Evolutionary conservation across 2,329 filamentous ascomycete genomes (phyloP).

Genomic region (Metarhizium brunneum): DNA sequence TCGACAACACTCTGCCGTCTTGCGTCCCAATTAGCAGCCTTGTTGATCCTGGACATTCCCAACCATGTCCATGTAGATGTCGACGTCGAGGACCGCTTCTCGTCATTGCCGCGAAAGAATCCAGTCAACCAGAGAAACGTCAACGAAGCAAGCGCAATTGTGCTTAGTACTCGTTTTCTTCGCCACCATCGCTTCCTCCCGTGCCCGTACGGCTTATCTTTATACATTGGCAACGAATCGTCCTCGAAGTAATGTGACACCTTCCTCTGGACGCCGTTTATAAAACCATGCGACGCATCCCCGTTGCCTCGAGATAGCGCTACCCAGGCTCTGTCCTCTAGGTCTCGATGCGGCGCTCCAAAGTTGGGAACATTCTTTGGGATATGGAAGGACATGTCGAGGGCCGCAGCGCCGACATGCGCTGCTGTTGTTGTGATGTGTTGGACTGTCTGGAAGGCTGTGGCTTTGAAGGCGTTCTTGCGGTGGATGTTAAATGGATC

Average conservation of each 20-base stretch:
- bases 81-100: constrained; percentile 25
- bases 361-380: constrained; percentile 65
- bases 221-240: constrained; percentile 78
- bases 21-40: constrained; percentile 60
- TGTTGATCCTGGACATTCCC: constrained; percentile 35
- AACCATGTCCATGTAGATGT: constrained; percentile 45
- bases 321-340: constrained; percentile 61
- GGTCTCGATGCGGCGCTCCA: constrained; percentile 50
- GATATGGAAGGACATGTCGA: constrained; percentile 56
- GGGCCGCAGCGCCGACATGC: constrained; percentile 38
- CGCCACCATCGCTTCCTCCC: constrained; percentile 50
- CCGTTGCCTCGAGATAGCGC: constrained; percentile 26
- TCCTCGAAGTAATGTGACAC: constrained; percentile 56
- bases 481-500: constrained; percentile 36
- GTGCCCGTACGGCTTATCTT: constrained; percentile 89
- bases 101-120: constrained; percentile 33
- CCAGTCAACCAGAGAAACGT: constrained; percentile 63
- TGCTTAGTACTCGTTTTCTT: constrained; percentile 50
- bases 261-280: constrained; percentile 49
- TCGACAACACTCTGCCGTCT: constrained; percentile 77
- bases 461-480: constrained; percentile 37
- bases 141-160: constrained; percentile 45
- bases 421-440: constrained; percentile 38
- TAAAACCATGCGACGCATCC: constrained; percentile 25
- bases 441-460: constrained; percentile 34